Percentiles rank a stretch among this genome's conserved stretches.
Conservation (phyloP, 768 basidiomycete species). For the Agaricus blazei region DNA sequence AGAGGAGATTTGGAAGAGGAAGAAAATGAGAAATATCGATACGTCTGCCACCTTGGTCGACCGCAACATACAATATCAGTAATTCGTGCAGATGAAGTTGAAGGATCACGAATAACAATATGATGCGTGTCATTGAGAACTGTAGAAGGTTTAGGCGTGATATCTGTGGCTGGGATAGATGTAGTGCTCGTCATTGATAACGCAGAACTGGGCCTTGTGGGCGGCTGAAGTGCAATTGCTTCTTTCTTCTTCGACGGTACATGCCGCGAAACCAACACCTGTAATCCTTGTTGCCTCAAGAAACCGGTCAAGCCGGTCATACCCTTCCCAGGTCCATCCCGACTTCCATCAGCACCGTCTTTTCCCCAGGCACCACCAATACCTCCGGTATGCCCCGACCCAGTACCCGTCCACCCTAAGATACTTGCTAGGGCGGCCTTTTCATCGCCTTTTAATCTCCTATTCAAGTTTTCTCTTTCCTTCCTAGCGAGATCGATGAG, state of each 20-base stretch:
- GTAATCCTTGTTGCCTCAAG: slow-evolving; percentile 51
- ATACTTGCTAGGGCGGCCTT: slow-evolving; percentile 45
- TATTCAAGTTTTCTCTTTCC: slow-evolving; percentile 34
- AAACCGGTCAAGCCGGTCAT: slow-evolving; percentile 52
- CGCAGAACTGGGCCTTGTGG: neutral
- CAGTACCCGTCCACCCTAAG: slow-evolving; percentile 54
- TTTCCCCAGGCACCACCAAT: too few species aligned
- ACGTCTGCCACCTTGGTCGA: slow-evolving; percentile 45
- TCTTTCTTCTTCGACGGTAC: neutral
- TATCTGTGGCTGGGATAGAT: neutral
- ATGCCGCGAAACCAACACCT: neutral
- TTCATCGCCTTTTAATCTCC: slow-evolving; percentile 52
- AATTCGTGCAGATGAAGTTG: slow-evolving; percentile 12
- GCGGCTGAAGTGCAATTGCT: neutral
- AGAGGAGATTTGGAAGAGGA: too few species aligned
- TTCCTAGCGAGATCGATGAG: slow-evolving; percentile 45
- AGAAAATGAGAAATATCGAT: slow-evolving; percentile 36
- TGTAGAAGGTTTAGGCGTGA: neutral
- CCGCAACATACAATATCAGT: slow-evolving; percentile 32
- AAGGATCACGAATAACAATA: neutral
- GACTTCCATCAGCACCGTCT: neutral
- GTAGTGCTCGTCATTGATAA: neutral
- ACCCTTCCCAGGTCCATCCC: slow-evolving; percentile 31
- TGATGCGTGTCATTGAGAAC: neutral
- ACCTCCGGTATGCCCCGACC: neutral